A percentile compares a stretch with the other conserved stretches of the same genome.
Conservation (phyloP, 208 protist genomes). For the Leishmania tarentolae region DNA sequence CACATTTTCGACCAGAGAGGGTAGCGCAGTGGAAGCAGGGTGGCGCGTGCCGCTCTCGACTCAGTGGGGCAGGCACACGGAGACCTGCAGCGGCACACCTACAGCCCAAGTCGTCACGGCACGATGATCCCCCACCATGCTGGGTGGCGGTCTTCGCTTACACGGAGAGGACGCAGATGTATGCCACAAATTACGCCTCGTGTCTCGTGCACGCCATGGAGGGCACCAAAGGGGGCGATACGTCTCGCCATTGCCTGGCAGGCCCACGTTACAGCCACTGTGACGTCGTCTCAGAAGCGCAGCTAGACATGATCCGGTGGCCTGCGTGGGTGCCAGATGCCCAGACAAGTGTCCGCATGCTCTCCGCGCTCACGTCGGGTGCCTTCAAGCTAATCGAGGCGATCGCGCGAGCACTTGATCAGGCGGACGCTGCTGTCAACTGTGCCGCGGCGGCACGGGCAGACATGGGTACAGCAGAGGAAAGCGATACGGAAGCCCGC, state of each 20-base stretch:
- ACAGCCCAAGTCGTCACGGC: neutral
- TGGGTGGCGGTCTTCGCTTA: constrained; percentile 40
- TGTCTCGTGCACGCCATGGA: constrained; percentile 2
- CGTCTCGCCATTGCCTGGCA: neutral
- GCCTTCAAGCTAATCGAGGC: constrained; percentile 35
- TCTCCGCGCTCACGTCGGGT: constrained; percentile 28
- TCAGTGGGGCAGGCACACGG: neutral
- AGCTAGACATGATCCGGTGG: constrained; percentile 21
- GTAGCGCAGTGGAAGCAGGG: neutral
- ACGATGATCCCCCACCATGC: constrained; percentile 10
- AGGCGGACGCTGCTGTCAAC: neutral
- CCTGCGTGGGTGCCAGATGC: constrained; percentile 37
- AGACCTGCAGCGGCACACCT: neutral
- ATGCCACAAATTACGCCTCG: constrained; percentile 10
- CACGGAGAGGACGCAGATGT: constrained; percentile 20
- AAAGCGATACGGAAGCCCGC: neutral
- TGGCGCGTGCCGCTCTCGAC: neutral
- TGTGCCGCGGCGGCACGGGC: neutral
- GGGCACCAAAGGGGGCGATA: neutral
- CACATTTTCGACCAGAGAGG: neutral
- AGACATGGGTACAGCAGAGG: neutral
- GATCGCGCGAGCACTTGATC: constrained; percentile 22
- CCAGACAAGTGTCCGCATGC: constrained; percentile 14
- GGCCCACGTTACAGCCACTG: neutral
- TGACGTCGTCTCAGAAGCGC: neutral